phyloP scores from a whole-genome alignment of 2,329 filamentous ascomycete species.

The Cladosporium sp. region DNA sequence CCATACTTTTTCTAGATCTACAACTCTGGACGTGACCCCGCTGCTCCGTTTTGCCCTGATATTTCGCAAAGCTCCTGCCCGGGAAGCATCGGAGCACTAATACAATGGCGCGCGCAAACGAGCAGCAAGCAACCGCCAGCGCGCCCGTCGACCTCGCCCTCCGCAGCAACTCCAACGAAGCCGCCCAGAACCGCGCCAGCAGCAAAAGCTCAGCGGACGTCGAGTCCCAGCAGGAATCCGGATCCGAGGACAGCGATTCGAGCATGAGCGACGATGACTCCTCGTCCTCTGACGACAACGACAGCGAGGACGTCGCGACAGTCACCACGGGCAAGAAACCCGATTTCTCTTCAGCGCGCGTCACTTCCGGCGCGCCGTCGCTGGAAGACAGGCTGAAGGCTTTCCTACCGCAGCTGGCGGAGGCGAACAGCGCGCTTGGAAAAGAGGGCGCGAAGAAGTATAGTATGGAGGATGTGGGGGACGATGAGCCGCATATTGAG shows the following conservation, averaged over 20 bases:
- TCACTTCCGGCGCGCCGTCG: neutral
- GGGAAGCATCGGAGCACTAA: no score
- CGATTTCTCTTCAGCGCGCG: neutral
- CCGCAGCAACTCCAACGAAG: no score
- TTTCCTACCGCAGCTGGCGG: conserved; percentile 27
- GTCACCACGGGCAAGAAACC: conserved; percentile 6
- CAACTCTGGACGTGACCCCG: no score
- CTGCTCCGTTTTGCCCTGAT: no score
- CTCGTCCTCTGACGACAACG: neutral
- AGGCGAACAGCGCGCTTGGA: conserved; percentile 26
- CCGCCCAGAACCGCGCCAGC: no score
- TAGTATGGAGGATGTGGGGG: conserved; percentile 29
- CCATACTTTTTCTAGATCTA: neutral
- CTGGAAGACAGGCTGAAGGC: conserved; percentile 23
- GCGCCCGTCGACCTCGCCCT: no score
- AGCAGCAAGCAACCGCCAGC: no score
- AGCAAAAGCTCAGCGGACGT: no score
- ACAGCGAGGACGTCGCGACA: conserved; percentile 4
- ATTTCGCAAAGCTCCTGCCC: no score
- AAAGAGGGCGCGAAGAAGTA: conserved; percentile 16
- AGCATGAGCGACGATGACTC: neutral
- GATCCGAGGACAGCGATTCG: neutral
- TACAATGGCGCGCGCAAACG: no score
- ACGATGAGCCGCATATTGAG: conserved; percentile 30
- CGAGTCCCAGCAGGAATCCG: neutral